phyloP scores from a whole-genome alignment of 306 rosid genomes.

The Potentilla sterilis region DNA sequence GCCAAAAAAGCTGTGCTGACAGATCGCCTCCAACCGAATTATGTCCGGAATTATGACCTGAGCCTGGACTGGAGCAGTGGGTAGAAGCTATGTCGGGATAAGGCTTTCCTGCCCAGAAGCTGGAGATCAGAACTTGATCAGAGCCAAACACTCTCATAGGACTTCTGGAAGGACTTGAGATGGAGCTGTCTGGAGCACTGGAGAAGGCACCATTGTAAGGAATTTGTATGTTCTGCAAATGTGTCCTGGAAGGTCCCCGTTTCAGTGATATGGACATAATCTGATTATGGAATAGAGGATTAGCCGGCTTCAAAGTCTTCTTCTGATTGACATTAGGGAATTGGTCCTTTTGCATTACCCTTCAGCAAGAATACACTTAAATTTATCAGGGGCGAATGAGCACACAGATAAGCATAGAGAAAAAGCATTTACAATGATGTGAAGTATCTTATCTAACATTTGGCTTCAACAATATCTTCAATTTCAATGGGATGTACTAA shows the following conservation, averaged over 20 bases:
- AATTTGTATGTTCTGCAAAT: constrained; percentile 72
- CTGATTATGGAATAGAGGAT: constrained; percentile 55
- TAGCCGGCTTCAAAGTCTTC: constrained; percentile 47
- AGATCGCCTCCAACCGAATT: constrained; percentile 96
- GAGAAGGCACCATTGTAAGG: constrained; percentile 64
- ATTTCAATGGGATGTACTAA: constrained; percentile 8
- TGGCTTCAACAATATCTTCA: not conserved
- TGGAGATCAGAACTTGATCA: constrained; percentile 58
- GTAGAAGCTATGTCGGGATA: constrained; percentile 72
- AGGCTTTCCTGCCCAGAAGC: constrained; percentile 47
- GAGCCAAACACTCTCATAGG: constrained; percentile 59
- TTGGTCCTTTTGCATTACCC: constrained; percentile 65
- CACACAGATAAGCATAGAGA: not conserved
- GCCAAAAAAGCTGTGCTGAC: constrained; percentile 62
- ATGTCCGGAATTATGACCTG: constrained; percentile 93
- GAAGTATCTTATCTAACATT: not conserved
- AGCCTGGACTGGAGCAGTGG: constrained; percentile 93
- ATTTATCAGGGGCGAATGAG: constrained; percentile 26
- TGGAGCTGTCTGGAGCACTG: constrained; percentile 79
- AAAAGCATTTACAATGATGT: not conserved
- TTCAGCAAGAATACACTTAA: constrained; percentile 31
- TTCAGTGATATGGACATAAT: constrained; percentile 64
- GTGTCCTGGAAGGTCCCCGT: constrained; percentile 58
- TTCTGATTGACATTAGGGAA: constrained; percentile 40
- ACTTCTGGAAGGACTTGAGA: constrained; percentile 77